phyloP scores from a whole-genome alignment of 805 yeast species.

The Wickerhamomyces bovis region DNA sequence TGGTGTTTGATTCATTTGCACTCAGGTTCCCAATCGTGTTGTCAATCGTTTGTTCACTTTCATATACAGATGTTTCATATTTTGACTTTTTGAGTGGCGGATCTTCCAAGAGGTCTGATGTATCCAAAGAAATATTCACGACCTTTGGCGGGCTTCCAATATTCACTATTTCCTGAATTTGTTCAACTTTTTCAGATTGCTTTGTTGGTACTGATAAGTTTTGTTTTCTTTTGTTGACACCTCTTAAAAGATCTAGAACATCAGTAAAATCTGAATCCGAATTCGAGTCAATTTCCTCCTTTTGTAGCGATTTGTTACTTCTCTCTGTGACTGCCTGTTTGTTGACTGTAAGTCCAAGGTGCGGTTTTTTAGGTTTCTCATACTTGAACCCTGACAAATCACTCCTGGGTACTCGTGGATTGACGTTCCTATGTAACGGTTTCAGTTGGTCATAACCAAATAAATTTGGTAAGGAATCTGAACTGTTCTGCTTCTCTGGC shows the following conservation, averaged over 20 bases:
- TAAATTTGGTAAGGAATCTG: not conserved
- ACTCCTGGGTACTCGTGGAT: not conserved
- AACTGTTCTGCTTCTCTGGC: not conserved
- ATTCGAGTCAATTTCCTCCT: not conserved
- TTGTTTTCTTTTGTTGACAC: not conserved
- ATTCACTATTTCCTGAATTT: not conserved
- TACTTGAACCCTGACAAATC: not conserved
- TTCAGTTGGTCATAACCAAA: conserved; percentile 8
- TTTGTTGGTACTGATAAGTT: not conserved
- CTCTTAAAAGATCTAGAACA: not conserved
- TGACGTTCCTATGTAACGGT: conserved; percentile 3
- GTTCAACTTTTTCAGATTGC: not conserved
- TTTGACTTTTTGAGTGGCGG: not conserved
- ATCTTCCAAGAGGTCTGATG: not conserved
- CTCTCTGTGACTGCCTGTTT: not conserved
- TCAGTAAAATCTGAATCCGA: not conserved
- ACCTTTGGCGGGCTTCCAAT: not conserved
- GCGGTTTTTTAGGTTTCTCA: not conserved
- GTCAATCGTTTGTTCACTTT: not conserved
- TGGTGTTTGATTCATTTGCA: not conserved
- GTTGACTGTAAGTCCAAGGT: not conserved
- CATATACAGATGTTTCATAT: not conserved
- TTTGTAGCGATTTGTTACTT: not conserved
- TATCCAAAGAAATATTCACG: not conserved
- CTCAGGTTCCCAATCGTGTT: not conserved